Percentiles rank a stretch among this genome's conserved stretches.
Conservation (phyloP, 495 filamentous ascomycete genomes). For the Ramalina peruviana region DNA sequence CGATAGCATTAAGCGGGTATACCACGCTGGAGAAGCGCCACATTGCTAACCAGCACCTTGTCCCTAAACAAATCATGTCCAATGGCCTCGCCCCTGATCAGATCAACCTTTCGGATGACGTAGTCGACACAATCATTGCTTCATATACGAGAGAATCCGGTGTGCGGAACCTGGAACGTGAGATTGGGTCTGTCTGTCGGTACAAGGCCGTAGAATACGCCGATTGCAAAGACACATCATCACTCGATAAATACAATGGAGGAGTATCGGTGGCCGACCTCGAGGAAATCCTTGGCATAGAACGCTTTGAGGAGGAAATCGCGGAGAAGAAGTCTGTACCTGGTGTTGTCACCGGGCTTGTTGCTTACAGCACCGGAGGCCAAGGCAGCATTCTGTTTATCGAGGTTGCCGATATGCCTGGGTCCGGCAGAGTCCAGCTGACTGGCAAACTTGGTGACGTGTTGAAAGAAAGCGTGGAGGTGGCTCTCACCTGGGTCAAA, state of each 20-base stretch:
- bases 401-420: constrained; percentile 95
- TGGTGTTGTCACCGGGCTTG: constrained; percentile 91
- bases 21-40: constrained; percentile 97
- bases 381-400: constrained; percentile 97
- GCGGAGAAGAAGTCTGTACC: constrained; percentile 77
- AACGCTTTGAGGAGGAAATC: constrained; percentile 91
- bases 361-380: constrained; percentile 87
- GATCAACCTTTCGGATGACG: constrained; percentile 62
- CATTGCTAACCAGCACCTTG: constrained; percentile 82
- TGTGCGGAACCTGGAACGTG: constrained; percentile 89
- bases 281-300: constrained; percentile 82
- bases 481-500: constrained; percentile 92
- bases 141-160: constrained; percentile 96
- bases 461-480: constrained; percentile 92
- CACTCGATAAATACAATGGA: constrained; percentile 57
- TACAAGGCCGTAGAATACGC: constrained; percentile 91
- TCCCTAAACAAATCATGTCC: constrained; percentile 78
- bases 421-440: constrained; percentile 82
- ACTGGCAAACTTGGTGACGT: constrained; percentile 98
- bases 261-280: constrained; percentile 62
- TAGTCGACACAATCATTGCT: constrained; percentile 86
- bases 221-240: constrained; percentile 69
- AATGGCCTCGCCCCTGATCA: constrained; percentile 68
- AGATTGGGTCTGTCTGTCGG: constrained; percentile 87
- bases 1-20: constrained; percentile 80